These are phyloP conservation scores for Umbilicaria muhlenbergii DNA, from an alignment of 495 filamentous ascomycete genomes.

Conservation along the genomic window DNA sequence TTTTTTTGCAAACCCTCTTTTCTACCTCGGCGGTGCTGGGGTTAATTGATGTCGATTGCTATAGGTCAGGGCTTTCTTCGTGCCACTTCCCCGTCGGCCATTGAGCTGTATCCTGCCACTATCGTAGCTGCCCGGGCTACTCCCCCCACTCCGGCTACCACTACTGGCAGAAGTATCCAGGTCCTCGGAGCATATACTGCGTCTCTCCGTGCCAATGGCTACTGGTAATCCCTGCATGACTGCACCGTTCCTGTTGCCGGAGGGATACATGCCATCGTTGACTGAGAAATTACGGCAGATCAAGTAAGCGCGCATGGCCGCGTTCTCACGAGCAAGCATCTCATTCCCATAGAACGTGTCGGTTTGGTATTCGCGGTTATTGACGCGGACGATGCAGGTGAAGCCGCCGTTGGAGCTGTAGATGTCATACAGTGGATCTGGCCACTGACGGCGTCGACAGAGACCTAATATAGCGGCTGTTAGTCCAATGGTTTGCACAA, in stretches of 20 bases:
- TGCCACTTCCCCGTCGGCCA: too few relatives aligned
- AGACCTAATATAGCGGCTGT: conserved; percentile 48
- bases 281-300: conserved; percentile 98
- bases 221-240: conserved; percentile 79
- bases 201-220: conserved; percentile 47
- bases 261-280: conserved; percentile 82
- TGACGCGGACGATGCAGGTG: conserved; percentile 85
- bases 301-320: conserved; percentile 92
- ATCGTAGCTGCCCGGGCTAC: conserved; percentile 38
- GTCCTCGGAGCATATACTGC: conserved; percentile 27
- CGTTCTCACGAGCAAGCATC: conserved; percentile 76
- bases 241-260: conserved; percentile 54
- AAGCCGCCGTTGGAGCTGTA: conserved; percentile 54
- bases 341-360: conserved; percentile 71
- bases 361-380: conserved; percentile 91
- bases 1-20: too few relatives aligned
- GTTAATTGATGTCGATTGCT: too few relatives aligned
- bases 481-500: not conserved
- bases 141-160: conserved; percentile 37
- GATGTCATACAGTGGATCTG: conserved; percentile 78
- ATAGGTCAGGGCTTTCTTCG: too few relatives aligned
- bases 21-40: too few relatives aligned
- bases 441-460: conserved; percentile 91
- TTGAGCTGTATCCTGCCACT: conserved; percentile 11
- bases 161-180: conserved; percentile 28